These are phyloP conservation scores for Monilinia polystroma DNA, from an alignment of 2,329 filamentous ascomycete genomes.

Conservation along the genomic window DNA sequence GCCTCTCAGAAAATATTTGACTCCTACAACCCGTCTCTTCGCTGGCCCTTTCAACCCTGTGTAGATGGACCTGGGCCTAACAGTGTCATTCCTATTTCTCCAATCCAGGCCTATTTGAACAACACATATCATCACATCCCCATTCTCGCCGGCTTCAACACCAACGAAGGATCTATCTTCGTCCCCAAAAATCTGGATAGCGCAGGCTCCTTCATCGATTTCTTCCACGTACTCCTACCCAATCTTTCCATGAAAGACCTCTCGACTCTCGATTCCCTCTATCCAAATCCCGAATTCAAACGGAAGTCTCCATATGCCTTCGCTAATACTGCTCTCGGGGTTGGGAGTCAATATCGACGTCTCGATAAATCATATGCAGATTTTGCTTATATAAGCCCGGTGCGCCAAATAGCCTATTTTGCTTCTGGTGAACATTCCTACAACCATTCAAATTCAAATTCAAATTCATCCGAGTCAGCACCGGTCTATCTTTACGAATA, in stretches of 20 bases:
- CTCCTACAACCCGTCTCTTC: conserved; percentile 46
- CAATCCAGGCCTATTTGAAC: conserved; percentile 58
- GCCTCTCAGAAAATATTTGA: conserved; percentile 49
- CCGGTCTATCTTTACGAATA: conserved; percentile 60
- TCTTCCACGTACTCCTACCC: conserved; percentile 63
- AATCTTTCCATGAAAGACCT: conserved; percentile 53
- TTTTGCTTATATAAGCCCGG: conserved; percentile 64
- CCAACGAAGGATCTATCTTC: conserved; percentile 67
- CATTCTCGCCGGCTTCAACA: conserved; percentile 68
- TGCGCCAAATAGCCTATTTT: conserved; percentile 57
- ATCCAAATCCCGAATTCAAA: conserved; percentile 56
- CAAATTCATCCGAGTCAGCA: neutral
- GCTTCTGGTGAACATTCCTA: conserved; percentile 30
- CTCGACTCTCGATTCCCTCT: conserved; percentile 55
- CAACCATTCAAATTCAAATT: neutral
- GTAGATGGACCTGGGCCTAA: conserved; percentile 52
- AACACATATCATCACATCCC: conserved; percentile 56
- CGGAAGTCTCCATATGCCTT: conserved; percentile 35
- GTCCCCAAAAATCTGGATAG: conserved; percentile 49
- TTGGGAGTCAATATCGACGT: conserved; percentile 57
- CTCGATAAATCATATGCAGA: conserved; percentile 61
- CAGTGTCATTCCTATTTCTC: conserved; percentile 56
- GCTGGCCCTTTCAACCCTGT: conserved; percentile 68
- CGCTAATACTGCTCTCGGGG: conserved; percentile 25
- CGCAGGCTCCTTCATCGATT: conserved; percentile 54